phyloP scores from a whole-genome alignment of 139 green algal species.

The Chlorella vulgaris region DNA sequence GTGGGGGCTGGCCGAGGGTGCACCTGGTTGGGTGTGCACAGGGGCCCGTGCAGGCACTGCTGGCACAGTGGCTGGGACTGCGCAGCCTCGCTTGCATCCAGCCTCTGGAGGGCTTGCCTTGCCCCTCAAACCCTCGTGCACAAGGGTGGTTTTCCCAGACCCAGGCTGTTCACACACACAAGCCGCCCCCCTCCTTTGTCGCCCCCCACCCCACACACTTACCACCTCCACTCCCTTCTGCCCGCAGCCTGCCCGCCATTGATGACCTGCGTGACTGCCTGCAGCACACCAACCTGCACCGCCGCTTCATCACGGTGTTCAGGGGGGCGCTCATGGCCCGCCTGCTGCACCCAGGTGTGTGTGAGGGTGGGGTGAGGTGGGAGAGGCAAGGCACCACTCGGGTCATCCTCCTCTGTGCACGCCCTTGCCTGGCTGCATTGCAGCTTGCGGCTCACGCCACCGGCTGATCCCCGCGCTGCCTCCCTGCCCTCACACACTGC shows the following conservation, averaged over 20 bases:
- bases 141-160: too few relatives aligned
- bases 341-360: conserved; percentile 76
- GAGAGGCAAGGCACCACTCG: not conserved
- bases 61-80: too few relatives aligned
- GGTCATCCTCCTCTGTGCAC: not conserved
- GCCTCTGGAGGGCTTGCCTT: too few relatives aligned
- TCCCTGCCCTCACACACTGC: not conserved
- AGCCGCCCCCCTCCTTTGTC: too few relatives aligned
- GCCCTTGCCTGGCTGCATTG: not conserved
- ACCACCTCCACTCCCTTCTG: not conserved
- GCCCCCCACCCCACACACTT: not conserved
- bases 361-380: not conserved
- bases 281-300: conserved; percentile 68
- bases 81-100: too few relatives aligned
- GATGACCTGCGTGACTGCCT: conserved; percentile 79
- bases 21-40: too few relatives aligned
- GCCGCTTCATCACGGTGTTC: conserved; percentile 44
- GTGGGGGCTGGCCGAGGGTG: too few relatives aligned
- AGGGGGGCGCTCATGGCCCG: conserved; percentile 35
- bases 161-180: too few relatives aligned
- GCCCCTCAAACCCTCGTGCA: too few relatives aligned
- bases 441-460: not conserved
- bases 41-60: too few relatives aligned
- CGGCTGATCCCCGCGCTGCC: not conserved
- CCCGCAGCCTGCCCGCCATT: conserved; percentile 60